Percentiles rank a stretch among this genome's conserved stretches.
These are phyloP conservation scores for Hymenoscyphus albidus DNA, from an alignment of 2,329 filamentous ascomycete genomes.

Conservation along the genomic window DNA sequence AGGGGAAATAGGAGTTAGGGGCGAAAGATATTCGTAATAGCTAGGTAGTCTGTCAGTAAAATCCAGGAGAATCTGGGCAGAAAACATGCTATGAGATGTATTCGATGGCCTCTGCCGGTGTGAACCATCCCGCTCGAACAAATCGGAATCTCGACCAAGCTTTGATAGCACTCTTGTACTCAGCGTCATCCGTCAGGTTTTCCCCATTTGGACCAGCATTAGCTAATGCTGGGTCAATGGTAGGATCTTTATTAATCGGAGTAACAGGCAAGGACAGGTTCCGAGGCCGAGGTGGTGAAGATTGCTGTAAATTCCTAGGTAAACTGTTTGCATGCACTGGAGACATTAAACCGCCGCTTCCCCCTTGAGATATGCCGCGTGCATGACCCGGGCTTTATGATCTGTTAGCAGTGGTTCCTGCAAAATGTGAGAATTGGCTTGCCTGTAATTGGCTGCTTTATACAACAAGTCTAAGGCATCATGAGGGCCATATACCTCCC, in stretches of 20 bases:
- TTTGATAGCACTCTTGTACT: slow-evolving; percentile 67
- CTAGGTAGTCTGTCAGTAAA: slow-evolving; percentile 40
- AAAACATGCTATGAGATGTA: slow-evolving; percentile 81
- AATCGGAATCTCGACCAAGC: slow-evolving; percentile 93
- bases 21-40: slow-evolving; percentile 88
- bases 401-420: slow-evolving; percentile 46
- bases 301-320: background rate
- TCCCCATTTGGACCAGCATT: slow-evolving; percentile 14
- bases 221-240: slow-evolving; percentile 32
- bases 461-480: slow-evolving; percentile 90
- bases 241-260: slow-evolving; percentile 23
- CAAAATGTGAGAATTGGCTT: slow-evolving; percentile 39
- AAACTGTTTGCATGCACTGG: slow-evolving; percentile 23
- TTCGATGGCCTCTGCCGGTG: slow-evolving; percentile 83
- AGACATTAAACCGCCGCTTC: slow-evolving; percentile 29
- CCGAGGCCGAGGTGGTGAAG: background rate
- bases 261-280: slow-evolving; percentile 18
- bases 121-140: slow-evolving; percentile 96
- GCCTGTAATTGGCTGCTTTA: slow-evolving; percentile 71
- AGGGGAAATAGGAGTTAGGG: slow-evolving; percentile 88
- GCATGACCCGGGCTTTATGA: slow-evolving; percentile 35
- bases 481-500: slow-evolving; percentile 82
- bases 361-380: slow-evolving; percentile 19
- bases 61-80: background rate
- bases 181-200: slow-evolving; percentile 43